Conservation (phyloP, 257 asterid species). For the Verbascum thapsus region DNA sequence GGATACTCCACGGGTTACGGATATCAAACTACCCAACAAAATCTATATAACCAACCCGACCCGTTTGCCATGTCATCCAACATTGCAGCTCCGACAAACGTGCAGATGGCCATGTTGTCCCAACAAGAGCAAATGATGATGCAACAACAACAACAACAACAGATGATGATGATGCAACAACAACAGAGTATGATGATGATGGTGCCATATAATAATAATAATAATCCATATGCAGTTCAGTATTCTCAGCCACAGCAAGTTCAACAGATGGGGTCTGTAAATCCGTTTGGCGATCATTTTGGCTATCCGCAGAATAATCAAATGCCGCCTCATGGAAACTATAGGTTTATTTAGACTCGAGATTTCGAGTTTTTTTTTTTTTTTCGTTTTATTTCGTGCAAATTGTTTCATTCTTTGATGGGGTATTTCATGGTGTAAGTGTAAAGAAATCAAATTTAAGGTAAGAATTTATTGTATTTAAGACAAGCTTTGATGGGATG, state of each 20-base stretch:
- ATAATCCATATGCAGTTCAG: slow-evolving; percentile 43
- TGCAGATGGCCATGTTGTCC: slow-evolving; percentile 60
- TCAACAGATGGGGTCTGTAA: slow-evolving; percentile 42
- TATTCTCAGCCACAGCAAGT: slow-evolving; percentile 45
- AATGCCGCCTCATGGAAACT: slow-evolving; percentile 54
- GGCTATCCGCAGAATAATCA: slow-evolving; percentile 41
- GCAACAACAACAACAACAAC: slow-evolving; percentile 37
- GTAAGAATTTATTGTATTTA: too few relatives aligned
- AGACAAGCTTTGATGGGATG: too few relatives aligned
- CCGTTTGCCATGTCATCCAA: slow-evolving; percentile 59
- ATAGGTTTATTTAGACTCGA: slow-evolving; percentile 43
- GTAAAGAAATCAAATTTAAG: too few relatives aligned
- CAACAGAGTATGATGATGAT: slow-evolving; percentile 36
- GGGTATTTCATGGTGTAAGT: too few relatives aligned
- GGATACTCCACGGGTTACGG: slow-evolving; percentile 56
- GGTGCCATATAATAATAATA: slow-evolving; percentile 44
- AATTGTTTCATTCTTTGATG: too few relatives aligned
- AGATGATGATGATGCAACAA: slow-evolving; percentile 31
- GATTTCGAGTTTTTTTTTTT: too few relatives aligned
- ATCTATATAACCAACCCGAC: slow-evolving; percentile 44
- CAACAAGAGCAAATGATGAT: slow-evolving; percentile 58
- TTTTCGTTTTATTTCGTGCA: too few relatives aligned
- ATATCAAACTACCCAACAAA: slow-evolving; percentile 38
- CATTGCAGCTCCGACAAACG: slow-evolving; percentile 53
- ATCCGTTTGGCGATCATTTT: slow-evolving; percentile 77